These are phyloP conservation scores for Trichocladium uniseriatum DNA, from an alignment of 495 filamentous ascomycete genomes.

Conservation along the genomic window DNA sequence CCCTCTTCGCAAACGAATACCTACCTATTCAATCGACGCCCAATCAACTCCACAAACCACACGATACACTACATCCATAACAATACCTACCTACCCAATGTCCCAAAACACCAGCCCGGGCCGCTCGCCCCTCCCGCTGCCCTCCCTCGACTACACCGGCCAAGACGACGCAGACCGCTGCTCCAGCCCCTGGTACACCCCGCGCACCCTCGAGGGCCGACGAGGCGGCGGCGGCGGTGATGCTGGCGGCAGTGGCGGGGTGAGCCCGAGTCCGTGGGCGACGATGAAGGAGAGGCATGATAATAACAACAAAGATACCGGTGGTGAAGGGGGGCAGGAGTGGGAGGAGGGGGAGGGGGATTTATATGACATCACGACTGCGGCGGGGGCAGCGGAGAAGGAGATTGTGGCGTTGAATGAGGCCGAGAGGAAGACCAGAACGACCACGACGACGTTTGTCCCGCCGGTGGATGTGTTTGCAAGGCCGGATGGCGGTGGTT, in stretches of 20 bases:
- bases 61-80: no score
- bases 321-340: not conserved
- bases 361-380: not conserved
- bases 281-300: not conserved
- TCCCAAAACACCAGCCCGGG: not conserved
- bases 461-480: constrained; percentile 68
- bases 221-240: not conserved
- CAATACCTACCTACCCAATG: not conserved
- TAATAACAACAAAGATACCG: no score
- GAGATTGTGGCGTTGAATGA: constrained; percentile 2
- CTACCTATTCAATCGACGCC: no score
- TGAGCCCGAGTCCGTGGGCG: not conserved
- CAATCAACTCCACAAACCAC: no score
- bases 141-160: not conserved
- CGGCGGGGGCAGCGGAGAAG: constrained; percentile 10
- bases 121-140: not conserved
- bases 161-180: constrained; percentile 9
- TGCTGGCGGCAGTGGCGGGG: not conserved
- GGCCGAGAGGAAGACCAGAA: constrained; percentile 18
- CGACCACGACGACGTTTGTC: constrained; percentile 37
- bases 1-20: no score
- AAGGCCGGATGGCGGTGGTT: constrained; percentile 45
- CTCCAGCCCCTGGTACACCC: not conserved
- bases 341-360: not conserved
- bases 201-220: not conserved